phyloP scores from a whole-genome alignment of 75 land plant species.

The Cryptomeria japonica region DNA sequence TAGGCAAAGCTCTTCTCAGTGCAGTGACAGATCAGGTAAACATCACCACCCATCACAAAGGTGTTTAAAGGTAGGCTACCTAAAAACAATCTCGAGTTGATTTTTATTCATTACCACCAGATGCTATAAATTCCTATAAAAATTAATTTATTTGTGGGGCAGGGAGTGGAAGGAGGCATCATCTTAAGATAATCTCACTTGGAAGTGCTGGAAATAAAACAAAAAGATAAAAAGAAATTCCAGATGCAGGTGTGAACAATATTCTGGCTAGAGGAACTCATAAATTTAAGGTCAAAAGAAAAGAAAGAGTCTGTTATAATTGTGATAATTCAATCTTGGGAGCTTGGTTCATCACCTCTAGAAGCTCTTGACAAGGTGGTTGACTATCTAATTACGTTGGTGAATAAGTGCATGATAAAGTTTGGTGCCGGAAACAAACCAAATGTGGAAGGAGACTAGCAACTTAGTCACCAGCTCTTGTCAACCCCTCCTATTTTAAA shows the following conservation, averaged over 20 bases:
- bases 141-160: neutral
- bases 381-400: neutral
- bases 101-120: neutral
- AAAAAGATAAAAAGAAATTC: neutral
- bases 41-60: neutral
- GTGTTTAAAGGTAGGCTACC: neutral
- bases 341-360: neutral
- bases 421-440: neutral
- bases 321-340: too few relatives aligned
- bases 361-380: neutral
- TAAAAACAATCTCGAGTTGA: neutral
- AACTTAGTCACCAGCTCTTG: neutral
- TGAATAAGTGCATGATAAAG: neutral
- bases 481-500: neutral
- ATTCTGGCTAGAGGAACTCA: neutral
- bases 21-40: neutral
- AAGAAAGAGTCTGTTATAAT: neutral
- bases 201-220: neutral
- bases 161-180: neutral
- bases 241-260: neutral
- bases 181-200: neutral
- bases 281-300: neutral
- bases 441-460: neutral
- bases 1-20: too few relatives aligned
- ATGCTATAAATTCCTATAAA: neutral